A percentile compares a stretch with the other conserved stretches of the same genome.
These are phyloP conservation scores for Boletus sp. DNA, from an alignment of 768 basidiomycete genomes.

Conservation along the genomic window DNA sequence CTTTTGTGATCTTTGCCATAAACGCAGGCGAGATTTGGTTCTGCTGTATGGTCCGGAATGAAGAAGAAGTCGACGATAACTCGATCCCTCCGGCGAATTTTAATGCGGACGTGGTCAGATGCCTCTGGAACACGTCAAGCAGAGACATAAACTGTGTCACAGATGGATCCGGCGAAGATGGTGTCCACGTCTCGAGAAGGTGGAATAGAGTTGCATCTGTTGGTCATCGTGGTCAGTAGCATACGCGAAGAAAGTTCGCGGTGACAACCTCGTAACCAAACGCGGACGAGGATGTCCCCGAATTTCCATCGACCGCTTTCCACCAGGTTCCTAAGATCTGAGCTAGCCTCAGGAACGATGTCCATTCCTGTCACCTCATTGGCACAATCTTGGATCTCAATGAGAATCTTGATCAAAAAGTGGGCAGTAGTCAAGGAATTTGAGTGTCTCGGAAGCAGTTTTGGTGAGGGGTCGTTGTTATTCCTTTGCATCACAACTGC, in stretches of 20 bases:
- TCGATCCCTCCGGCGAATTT: conserved; percentile 80
- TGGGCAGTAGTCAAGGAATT: conserved; percentile 81
- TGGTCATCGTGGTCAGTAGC: conserved; percentile 5
- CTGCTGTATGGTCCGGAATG: conserved; percentile 55
- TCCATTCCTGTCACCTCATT: conserved; percentile 79
- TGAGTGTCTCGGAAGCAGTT: conserved; percentile 66
- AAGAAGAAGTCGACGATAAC: conserved; percentile 42
- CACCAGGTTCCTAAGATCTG: conserved; percentile 66
- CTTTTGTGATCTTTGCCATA: conserved; percentile 69
- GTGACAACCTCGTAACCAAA: conserved; percentile 78
- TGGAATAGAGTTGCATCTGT: conserved; percentile 82
- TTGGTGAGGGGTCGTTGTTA: conserved; percentile 40
- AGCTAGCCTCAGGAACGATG: conserved; percentile 69
- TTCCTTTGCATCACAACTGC: conserved; percentile 59
- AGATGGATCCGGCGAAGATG: conserved; percentile 56
- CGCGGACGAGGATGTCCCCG: conserved; percentile 69
- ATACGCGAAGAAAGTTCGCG: background rate
- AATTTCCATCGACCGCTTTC: conserved; percentile 88
- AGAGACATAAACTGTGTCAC: conserved; percentile 74
- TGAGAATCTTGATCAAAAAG: conserved; percentile 75
- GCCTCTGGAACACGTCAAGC: conserved; percentile 77
- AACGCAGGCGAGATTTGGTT: conserved; percentile 61
- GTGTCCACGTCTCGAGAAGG: conserved; percentile 82
- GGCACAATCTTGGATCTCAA: conserved; percentile 83
- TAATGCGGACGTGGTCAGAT: conserved; percentile 70